phyloP scores from a whole-genome alignment of 2,329 filamentous ascomycete species.

The Aspergillus carbonarius region DNA sequence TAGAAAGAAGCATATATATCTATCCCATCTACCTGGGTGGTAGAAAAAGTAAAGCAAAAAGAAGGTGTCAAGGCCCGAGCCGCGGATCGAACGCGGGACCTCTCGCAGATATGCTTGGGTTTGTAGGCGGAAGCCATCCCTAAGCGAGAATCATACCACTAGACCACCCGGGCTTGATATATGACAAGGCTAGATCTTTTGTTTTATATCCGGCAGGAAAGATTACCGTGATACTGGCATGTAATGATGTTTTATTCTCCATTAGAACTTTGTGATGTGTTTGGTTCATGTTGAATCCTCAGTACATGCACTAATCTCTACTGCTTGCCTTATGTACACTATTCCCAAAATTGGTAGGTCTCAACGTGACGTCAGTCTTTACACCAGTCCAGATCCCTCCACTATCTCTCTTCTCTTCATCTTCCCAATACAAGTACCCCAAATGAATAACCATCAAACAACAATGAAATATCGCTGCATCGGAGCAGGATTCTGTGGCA shows the following conservation, averaged over 20 bases:
- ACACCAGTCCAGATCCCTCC: not conserved
- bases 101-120: slow-evolving; percentile 2
- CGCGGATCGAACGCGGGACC: slow-evolving; percentile 2
- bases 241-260: too few relatives aligned
- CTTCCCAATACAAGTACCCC: not conserved
- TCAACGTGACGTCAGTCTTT: not conserved
- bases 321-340: too few relatives aligned
- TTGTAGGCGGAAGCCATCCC: not conserved
- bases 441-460: not conserved
- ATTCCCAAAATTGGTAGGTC: not conserved
- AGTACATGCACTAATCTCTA: too few relatives aligned
- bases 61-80: not conserved
- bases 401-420: not conserved
- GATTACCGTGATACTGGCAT: too few relatives aligned
- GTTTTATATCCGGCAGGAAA: too few relatives aligned
- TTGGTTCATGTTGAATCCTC: too few relatives aligned
- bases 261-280: too few relatives aligned
- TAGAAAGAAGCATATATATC: too few relatives aligned
- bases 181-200: too few relatives aligned
- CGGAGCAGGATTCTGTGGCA: slow-evolving; percentile 33
- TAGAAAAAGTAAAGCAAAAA: not conserved
- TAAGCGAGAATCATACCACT: slow-evolving; percentile 4
- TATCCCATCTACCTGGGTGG: too few relatives aligned
- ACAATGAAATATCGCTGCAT: slow-evolving; percentile 16
- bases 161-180: slow-evolving; percentile 2